Evolutionary conservation across 768 basidiomycete genomes (phyloP).

Genomic region (Tricholoma matsutake): DNA sequence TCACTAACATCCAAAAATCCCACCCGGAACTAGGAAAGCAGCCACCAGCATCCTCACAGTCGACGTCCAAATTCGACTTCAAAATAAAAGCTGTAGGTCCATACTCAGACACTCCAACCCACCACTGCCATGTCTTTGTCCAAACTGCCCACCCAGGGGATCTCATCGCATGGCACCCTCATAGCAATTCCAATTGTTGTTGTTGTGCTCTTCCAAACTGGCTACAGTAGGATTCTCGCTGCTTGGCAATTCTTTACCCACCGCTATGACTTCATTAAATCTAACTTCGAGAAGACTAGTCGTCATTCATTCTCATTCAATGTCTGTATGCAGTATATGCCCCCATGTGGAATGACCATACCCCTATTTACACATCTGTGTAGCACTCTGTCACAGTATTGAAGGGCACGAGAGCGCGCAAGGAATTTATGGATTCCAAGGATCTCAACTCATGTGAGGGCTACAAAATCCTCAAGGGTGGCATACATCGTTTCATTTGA

Average conservation of each 20-base stretch:
- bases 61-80: constrained; percentile 33
- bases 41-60: constrained; percentile 76
- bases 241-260: background rate
- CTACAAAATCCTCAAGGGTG: background rate
- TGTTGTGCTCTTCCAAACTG: background rate
- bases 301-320: background rate
- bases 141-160: background rate
- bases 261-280: background rate
- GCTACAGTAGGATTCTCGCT: background rate
- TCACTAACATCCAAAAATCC: background rate
- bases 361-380: background rate
- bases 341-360: too few relatives aligned
- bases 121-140: background rate
- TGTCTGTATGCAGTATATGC: background rate
- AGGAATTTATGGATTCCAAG: background rate
- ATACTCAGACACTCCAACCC: too few relatives aligned
- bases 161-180: background rate
- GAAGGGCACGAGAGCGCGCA: background rate
- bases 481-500: too few relatives aligned
- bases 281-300: background rate
- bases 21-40: constrained; percentile 56
- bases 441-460: background rate
- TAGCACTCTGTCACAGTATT: background rate
- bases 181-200: background rate
- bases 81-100: too few relatives aligned